Evolutionary conservation across 1,284 basidiomycete species (phyloP).

Genomic region (Mycena sp.): DNA sequence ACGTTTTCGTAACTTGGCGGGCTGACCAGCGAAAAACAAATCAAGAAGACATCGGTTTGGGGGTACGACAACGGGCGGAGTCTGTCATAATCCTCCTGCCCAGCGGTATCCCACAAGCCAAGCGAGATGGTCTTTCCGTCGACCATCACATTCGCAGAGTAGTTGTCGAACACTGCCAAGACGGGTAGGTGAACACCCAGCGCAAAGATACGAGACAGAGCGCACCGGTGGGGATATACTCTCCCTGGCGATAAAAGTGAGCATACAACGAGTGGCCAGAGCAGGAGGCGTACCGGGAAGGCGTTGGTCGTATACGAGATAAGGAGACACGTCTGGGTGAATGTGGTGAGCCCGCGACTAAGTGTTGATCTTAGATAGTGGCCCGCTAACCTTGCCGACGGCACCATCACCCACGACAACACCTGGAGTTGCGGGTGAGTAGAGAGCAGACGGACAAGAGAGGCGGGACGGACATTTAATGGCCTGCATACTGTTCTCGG

Average conservation of each 20-base stretch:
- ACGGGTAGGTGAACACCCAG: slow-evolving; percentile 9
- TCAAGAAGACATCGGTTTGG: slow-evolving; percentile 99
- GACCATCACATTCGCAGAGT: slow-evolving; percentile 96
- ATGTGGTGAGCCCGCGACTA: slow-evolving; percentile 2
- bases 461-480: slow-evolving; percentile 65
- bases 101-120: slow-evolving; percentile 99
- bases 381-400: slow-evolving; percentile 89
- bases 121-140: slow-evolving; percentile 98
- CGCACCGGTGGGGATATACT: slow-evolving; percentile 96
- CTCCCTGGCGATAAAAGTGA: slow-evolving; percentile 65
- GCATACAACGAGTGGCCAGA: slow-evolving; percentile 31
- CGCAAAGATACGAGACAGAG: slow-evolving; percentile 21
- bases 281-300: slow-evolving; percentile 76
- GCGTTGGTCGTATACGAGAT: slow-evolving; percentile 98
- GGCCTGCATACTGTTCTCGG: slow-evolving; percentile 63
- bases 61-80: slow-evolving; percentile 98
- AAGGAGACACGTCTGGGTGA: slow-evolving; percentile 88
- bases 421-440: slow-evolving; percentile 61
- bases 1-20: slow-evolving; percentile 99
- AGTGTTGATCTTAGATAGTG: slow-evolving; percentile 17
- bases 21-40: slow-evolving; percentile 98
- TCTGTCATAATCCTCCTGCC: slow-evolving; percentile 98
- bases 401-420: slow-evolving; percentile 99
- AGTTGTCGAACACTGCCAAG: slow-evolving; percentile 89
- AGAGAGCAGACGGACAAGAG: background rate